A percentile compares a stretch with the other conserved stretches of the same genome.
Evolutionary conservation across 768 basidiomycete species (phyloP).

Genomic region (Amyloporia xantha): DNA sequence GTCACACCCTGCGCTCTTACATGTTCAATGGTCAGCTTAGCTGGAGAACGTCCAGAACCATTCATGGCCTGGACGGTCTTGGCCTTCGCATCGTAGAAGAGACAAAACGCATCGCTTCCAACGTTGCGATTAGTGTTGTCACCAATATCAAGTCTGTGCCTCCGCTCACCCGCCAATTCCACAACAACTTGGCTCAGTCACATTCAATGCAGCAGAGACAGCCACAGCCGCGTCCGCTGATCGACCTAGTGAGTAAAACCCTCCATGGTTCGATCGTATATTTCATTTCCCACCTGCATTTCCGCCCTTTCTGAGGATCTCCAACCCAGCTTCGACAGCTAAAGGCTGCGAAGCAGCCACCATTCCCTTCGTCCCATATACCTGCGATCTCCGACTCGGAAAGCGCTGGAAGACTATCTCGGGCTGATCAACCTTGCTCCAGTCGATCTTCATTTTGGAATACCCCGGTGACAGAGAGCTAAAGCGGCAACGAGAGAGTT

Average conservation of each 20-base stretch:
- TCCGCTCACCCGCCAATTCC: constrained; percentile 81
- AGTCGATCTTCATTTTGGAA: constrained; percentile 35
- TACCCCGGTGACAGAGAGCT: too few species aligned
- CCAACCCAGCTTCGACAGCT: constrained; percentile 86
- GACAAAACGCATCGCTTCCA: constrained; percentile 87
- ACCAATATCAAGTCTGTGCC: background rate
- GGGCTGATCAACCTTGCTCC: constrained; percentile 60
- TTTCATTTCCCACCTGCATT: constrained; percentile 70
- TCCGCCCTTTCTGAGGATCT: constrained; percentile 87
- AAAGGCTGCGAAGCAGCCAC: constrained; percentile 88
- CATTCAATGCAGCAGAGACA: constrained; percentile 84
- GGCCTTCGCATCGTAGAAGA: constrained; percentile 82
- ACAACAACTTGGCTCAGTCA: constrained; percentile 82
- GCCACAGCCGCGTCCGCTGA: constrained; percentile 93
- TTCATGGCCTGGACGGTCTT: constrained; percentile 86
- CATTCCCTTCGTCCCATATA: constrained; percentile 52
- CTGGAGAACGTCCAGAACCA: constrained; percentile 85
- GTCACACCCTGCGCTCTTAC: constrained; percentile 61
- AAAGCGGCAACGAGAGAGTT: background rate
- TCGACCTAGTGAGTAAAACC: too few species aligned
- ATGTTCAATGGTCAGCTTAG: constrained; percentile 71
- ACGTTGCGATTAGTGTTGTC: too few species aligned
- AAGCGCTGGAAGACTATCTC: constrained; percentile 64
- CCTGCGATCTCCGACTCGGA: constrained; percentile 77
- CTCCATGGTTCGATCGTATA: too few species aligned